These are phyloP conservation scores for Eucalyptus polyanthemos DNA, from an alignment of 345 rosid genomes.

Conservation along the genomic window DNA sequence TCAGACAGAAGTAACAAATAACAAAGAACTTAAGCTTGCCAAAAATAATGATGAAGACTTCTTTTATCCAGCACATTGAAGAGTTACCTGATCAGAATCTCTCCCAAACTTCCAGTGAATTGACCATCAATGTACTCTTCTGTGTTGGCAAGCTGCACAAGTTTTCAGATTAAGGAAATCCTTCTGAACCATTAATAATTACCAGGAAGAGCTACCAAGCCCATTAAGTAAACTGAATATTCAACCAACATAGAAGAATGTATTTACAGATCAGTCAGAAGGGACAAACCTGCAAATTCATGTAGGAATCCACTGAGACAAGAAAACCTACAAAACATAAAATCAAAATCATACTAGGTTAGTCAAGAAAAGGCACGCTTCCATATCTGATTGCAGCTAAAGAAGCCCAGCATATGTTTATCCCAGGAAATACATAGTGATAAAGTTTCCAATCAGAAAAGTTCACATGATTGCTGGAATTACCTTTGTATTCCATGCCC, in stretches of 20 bases:
- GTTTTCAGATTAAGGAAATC: neutral
- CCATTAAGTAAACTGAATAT: neutral
- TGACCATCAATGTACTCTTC: slow-evolving; percentile 87
- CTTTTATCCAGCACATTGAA: neutral
- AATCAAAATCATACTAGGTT: neutral
- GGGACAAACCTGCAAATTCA: slow-evolving; percentile 75
- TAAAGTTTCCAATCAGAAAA: neutral
- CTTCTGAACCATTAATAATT: neutral
- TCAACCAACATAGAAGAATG: neutral
- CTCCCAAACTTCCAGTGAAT: slow-evolving; percentile 80
- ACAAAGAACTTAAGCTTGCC: neutral
- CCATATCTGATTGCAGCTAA: neutral
- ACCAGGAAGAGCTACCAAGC: neutral
- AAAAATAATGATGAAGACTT: neutral
- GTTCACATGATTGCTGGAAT: neutral
- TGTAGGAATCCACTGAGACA: slow-evolving; percentile 92
- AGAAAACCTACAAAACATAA: slow-evolving; percentile 49
- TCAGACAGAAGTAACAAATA: neutral
- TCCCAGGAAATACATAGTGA: neutral
- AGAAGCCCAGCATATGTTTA: neutral
- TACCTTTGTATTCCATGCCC: slow-evolving; percentile 96
- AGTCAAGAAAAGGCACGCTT: neutral
- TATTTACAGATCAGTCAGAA: neutral
- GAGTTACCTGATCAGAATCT: slow-evolving; percentile 78
- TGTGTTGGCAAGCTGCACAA: slow-evolving; percentile 68